Percentiles rank a stretch among this genome's conserved stretches.
Conservation (phyloP, 352 stramenopile genomes). For the Phytophthora tubulina region DNA sequence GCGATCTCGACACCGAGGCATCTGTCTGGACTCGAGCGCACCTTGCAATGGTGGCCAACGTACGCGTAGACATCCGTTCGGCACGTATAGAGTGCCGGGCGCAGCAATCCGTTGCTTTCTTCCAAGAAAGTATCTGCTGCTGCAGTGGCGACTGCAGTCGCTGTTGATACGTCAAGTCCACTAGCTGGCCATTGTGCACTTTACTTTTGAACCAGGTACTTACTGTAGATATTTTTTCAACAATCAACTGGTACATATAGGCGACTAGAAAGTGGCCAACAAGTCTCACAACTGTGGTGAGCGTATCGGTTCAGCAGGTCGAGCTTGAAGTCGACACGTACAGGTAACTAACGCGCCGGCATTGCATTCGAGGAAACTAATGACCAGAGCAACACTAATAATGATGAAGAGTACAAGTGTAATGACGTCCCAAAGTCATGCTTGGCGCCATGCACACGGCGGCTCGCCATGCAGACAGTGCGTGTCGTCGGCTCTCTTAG, state of each 20-base stretch:
- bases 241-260: background rate
- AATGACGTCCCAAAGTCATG: constrained; percentile 19
- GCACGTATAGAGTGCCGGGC: background rate
- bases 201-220: background rate
- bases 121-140: constrained; percentile 1
- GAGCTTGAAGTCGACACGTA: background rate
- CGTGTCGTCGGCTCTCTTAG: constrained; percentile 11
- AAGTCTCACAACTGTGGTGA: constrained; percentile 4
- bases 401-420: background rate
- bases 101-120: background rate
- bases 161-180: constrained; percentile 17
- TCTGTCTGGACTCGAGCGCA: constrained; percentile 23
- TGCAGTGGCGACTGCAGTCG: background rate
- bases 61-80: too few relatives aligned
- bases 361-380: constrained; percentile 18
- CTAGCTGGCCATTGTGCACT: background rate
- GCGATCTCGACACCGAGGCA: background rate
- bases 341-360: background rate
- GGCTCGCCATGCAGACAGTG: constrained; percentile 20
- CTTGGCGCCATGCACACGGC: constrained; percentile 8
- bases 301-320: constrained; percentile 3
- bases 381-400: background rate
- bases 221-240: background rate
- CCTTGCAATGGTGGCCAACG: background rate
- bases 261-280: constrained; percentile 12